Conservation (phyloP, 169 alveolate genomes). For the Cyclospora cayetanensis region DNA sequence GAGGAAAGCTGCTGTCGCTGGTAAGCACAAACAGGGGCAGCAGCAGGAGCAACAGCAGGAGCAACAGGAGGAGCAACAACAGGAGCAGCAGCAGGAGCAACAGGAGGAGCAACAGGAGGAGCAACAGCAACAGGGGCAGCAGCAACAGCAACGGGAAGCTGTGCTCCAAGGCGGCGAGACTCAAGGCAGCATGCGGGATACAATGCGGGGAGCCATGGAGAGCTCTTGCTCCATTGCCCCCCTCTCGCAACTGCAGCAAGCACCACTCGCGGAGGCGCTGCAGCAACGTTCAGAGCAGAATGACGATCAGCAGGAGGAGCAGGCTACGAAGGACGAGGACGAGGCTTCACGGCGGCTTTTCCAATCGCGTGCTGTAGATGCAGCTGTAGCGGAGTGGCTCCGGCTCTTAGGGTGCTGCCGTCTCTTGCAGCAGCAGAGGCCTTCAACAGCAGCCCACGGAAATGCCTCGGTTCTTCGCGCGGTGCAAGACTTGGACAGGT, state of each 20-base stretch:
- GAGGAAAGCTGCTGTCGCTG: background rate
- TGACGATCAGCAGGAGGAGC: background rate
- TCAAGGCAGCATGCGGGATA: background rate
- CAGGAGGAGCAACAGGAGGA: background rate
- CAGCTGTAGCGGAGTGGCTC: conserved; percentile 10
- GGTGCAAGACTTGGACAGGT: background rate
- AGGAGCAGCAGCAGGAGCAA: background rate
- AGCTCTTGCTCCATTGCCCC: too few species aligned
- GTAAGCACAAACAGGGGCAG: background rate
- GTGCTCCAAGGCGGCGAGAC: too few species aligned
- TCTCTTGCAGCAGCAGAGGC: conserved; percentile 22
- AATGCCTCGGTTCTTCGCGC: background rate
- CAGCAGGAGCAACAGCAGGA: conserved; percentile 5
- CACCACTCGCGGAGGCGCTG: too few species aligned
- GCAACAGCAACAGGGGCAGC: background rate
- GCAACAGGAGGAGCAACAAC: background rate
- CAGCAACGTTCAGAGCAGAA: background rate
- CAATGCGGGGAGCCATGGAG: background rate
- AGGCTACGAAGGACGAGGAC: background rate
- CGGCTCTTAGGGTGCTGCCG: background rate
- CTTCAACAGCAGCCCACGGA: conserved; percentile 37
- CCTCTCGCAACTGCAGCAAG: too few species aligned
- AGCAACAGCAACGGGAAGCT: background rate
- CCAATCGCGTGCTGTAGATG: background rate
- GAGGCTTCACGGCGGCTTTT: background rate